These are phyloP conservation scores for Fusarium redolens DNA, from an alignment of 2,329 filamentous ascomycete genomes.

Conservation along the genomic window DNA sequence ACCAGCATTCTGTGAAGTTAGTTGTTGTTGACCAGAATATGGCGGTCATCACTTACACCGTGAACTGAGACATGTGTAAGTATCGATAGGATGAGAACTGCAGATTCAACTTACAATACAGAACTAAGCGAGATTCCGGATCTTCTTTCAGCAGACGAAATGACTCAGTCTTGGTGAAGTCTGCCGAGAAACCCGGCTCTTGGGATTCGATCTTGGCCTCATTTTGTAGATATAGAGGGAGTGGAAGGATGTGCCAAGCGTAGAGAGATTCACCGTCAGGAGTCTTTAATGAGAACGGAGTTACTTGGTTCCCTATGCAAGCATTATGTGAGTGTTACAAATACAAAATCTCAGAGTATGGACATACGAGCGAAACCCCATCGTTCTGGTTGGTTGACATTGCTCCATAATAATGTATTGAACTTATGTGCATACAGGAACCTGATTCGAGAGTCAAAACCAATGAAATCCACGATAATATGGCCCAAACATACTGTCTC, in stretches of 20 bases:
- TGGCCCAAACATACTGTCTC: slow-evolving; percentile 69
- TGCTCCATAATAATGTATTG: slow-evolving; percentile 76
- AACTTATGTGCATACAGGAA: slow-evolving; percentile 86
- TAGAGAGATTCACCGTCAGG: slow-evolving; percentile 82
- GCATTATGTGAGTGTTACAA: slow-evolving; percentile 11
- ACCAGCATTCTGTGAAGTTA: slow-evolving; percentile 76
- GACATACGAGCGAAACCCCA: slow-evolving; percentile 85
- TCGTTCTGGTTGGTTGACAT: slow-evolving; percentile 79
- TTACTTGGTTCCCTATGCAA: slow-evolving; percentile 81
- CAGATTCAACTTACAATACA: slow-evolving; percentile 65
- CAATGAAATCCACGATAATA: not conserved
- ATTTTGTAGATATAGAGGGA: slow-evolving; percentile 79
- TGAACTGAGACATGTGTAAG: slow-evolving; percentile 61
- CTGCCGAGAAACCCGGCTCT: slow-evolving; percentile 59
- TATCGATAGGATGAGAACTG: not conserved
- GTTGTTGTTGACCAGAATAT: not conserved
- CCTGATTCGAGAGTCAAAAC: slow-evolving; percentile 57
- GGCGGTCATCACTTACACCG: slow-evolving; percentile 60
- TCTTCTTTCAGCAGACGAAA: slow-evolving; percentile 73
- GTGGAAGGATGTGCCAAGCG: slow-evolving; percentile 89
- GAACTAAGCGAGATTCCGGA: slow-evolving; percentile 70
- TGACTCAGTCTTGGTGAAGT: slow-evolving; percentile 67
- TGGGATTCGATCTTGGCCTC: slow-evolving; percentile 70
- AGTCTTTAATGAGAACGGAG: slow-evolving; percentile 82
- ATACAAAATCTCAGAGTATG: not conserved